These are phyloP conservation scores for Mycena amicta DNA, from an alignment of 768 basidiomycete species.

Conservation along the genomic window DNA sequence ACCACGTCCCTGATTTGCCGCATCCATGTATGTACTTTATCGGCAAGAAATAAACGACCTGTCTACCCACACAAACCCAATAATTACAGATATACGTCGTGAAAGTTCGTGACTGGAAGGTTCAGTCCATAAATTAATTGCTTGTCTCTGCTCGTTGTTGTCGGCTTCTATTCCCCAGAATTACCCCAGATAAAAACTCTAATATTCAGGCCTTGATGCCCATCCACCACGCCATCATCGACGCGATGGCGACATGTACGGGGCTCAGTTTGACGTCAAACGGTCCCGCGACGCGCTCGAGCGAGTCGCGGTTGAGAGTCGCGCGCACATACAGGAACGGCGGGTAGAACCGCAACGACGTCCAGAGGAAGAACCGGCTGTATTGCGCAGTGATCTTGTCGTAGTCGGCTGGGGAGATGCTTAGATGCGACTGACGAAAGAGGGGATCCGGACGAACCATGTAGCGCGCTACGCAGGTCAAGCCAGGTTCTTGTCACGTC, in stretches of 20 bases:
- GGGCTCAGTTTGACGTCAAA: constrained; percentile 15
- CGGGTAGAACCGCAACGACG: constrained; percentile 59
- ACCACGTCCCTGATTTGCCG: not conserved
- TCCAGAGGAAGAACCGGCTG: constrained; percentile 76
- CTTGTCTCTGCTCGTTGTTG: not conserved
- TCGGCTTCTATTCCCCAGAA: not conserved
- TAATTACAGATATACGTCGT: too few relatives aligned
- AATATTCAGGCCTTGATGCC: constrained; percentile 5
- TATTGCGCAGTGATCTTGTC: constrained; percentile 64
- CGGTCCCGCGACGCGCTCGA: constrained; percentile 21
- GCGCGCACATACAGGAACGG: constrained; percentile 35
- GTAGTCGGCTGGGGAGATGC: constrained; percentile 55
- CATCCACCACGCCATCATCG: constrained; percentile 20
- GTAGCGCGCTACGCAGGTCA: constrained; percentile 58
- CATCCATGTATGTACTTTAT: not conserved
- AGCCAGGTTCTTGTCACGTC: constrained; percentile 74
- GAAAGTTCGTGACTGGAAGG: not conserved
- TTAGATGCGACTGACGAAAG: not conserved
- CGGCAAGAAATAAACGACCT: not conserved
- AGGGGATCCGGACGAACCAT: constrained; percentile 41
- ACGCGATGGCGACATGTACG: constrained; percentile 12
- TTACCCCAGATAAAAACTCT: not conserved
- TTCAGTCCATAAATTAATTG: not conserved
- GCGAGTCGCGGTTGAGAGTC: constrained; percentile 4
- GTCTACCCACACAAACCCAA: too few relatives aligned